Percentiles rank a stretch among this genome's conserved stretches.
Conservation (phyloP, 2,329 filamentous ascomycete species). For the Alternaria ethzedia region DNA sequence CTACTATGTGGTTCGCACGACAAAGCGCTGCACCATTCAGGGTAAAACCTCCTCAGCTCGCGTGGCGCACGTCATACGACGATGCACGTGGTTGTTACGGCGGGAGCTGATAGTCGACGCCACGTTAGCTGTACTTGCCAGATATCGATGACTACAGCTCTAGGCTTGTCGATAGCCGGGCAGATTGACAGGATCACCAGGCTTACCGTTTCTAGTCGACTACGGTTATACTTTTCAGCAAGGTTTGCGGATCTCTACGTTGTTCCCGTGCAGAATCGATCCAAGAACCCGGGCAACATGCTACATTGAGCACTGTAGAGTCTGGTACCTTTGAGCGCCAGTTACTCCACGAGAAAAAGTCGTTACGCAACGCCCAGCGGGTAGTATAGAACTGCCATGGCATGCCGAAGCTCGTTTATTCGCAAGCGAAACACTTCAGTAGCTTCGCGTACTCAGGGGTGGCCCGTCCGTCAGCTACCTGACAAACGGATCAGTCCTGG, state of each 20-base stretch:
- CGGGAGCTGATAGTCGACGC: background rate
- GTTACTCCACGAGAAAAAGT: background rate
- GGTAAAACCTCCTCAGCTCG: background rate
- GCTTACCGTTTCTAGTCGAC: background rate
- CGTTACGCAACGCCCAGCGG: background rate
- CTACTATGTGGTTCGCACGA: background rate
- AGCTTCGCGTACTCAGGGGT: conserved; percentile 4
- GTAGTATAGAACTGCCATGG: background rate
- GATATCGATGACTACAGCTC: background rate
- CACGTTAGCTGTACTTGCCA: background rate
- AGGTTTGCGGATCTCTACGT: background rate
- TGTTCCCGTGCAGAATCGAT: background rate
- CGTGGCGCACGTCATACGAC: conserved; percentile 1
- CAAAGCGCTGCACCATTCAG: background rate
- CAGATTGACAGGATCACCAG: background rate
- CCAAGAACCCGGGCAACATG: background rate
- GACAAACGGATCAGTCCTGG: background rate
- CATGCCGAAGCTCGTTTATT: background rate
- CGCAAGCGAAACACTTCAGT: background rate
- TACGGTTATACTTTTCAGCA: background rate
- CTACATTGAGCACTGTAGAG: background rate
- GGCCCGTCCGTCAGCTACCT: background rate
- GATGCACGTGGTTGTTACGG: background rate
- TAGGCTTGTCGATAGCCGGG: background rate
- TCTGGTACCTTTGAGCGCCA: background rate